Evolutionary conservation across 768 basidiomycete genomes (phyloP).

Genomic region (Boletus subparvulus): DNA sequence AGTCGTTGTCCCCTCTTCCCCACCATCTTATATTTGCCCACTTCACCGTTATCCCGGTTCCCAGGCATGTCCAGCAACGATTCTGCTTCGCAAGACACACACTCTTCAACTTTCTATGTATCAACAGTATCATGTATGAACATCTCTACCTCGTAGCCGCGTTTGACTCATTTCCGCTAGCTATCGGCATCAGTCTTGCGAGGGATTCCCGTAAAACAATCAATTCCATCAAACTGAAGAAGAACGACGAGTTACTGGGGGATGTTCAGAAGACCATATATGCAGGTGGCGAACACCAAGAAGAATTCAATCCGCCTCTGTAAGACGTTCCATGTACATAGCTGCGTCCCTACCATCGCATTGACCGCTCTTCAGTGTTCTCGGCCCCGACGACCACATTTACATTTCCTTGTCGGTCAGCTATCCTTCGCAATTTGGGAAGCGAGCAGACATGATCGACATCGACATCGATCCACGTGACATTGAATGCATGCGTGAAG

Average conservation of each 20-base stretch:
- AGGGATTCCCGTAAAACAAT: slow-evolving; percentile 7
- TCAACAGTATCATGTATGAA: neutral
- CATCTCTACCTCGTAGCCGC: neutral
- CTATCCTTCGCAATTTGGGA: neutral
- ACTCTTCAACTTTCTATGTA: neutral
- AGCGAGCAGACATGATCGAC: neutral
- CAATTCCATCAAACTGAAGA: neutral
- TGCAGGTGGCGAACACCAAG: neutral
- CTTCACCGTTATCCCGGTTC: neutral
- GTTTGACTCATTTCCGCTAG: neutral
- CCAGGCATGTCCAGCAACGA: neutral
- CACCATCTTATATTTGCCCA: neutral
- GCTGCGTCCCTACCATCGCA: neutral
- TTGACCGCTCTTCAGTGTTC: neutral
- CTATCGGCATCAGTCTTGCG: slow-evolving; percentile 2
- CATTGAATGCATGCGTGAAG: neutral
- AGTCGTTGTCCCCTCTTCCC: neutral
- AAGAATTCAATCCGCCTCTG: slow-evolving; percentile 7
- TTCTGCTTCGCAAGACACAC: neutral
- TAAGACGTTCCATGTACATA: neutral
- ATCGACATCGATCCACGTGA: slow-evolving; percentile 6
- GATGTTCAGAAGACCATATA: neutral
- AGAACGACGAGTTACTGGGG: neutral
- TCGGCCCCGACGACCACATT: slow-evolving; percentile 1
- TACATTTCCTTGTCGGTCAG: neutral